Conservation (phyloP, 495 filamentous ascomycete species). For the Pseudoneurospora amorphoporcata region DNA sequence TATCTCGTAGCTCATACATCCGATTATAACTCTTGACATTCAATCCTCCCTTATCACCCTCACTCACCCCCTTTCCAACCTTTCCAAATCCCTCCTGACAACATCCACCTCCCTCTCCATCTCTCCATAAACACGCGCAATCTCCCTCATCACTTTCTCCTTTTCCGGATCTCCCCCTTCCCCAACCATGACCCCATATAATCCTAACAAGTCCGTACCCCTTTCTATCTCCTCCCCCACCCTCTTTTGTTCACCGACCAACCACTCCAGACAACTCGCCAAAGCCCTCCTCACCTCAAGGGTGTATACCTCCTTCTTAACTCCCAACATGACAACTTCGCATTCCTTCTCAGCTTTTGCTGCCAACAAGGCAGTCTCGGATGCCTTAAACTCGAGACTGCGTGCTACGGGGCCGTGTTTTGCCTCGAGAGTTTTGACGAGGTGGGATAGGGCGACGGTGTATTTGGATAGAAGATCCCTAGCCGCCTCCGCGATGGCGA, state of each 20-base stretch:
- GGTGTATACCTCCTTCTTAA: neutral
- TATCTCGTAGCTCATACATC: neutral
- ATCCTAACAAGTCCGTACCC: neutral
- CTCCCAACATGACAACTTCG: slow-evolving; percentile 20
- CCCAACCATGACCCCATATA: slow-evolving; percentile 10
- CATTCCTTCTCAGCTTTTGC: slow-evolving; percentile 34
- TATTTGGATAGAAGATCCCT: slow-evolving; percentile 18
- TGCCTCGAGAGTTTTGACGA: slow-evolving; percentile 29
- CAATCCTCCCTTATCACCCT: neutral
- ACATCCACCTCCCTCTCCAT: slow-evolving; percentile 44
- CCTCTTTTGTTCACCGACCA: slow-evolving; percentile 22
- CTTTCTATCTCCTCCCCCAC: slow-evolving; percentile 25
- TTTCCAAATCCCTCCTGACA: slow-evolving; percentile 47
- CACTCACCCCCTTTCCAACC: slow-evolving; percentile 28
- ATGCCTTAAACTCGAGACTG: slow-evolving; percentile 49
- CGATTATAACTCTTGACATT: neutral
- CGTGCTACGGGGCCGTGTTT: slow-evolving; percentile 60
- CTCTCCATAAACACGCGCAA: slow-evolving; percentile 46
- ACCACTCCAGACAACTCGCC: slow-evolving; percentile 1
- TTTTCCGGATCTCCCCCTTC: slow-evolving; percentile 8
- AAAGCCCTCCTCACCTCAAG: slow-evolving; percentile 38
- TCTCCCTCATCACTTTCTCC: slow-evolving; percentile 41
- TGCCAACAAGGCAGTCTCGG: slow-evolving; percentile 41
- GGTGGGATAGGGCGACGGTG: slow-evolving; percentile 18
- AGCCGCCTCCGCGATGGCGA: slow-evolving; percentile 18